Percentiles rank a stretch among this genome's conserved stretches.
phyloP scores from a whole-genome alignment of 257 asterid species.

The Oldenlandia corymbosa region DNA sequence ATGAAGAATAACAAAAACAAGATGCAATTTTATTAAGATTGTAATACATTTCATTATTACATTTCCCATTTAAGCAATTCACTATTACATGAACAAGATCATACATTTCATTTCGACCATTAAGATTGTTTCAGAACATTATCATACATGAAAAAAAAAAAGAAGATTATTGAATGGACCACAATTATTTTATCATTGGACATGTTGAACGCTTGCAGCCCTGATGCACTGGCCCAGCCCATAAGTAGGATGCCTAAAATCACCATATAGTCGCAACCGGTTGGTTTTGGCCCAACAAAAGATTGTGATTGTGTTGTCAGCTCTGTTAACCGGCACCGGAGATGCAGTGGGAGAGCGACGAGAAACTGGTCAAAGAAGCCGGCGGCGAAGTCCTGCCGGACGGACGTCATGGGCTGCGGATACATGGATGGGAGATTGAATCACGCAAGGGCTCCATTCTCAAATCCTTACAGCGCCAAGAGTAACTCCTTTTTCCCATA shows the following conservation, averaged over 20 bases:
- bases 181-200: too few relatives aligned
- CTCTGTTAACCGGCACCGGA: constrained; percentile 2
- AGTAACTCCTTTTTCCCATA: constrained; percentile 25
- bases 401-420: constrained; percentile 34
- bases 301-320: background rate
- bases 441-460: constrained; percentile 77
- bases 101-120: too few relatives aligned
- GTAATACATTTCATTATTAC: too few relatives aligned
- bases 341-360: constrained; percentile 39
- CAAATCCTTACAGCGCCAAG: constrained; percentile 58
- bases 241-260: background rate
- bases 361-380: constrained; percentile 37
- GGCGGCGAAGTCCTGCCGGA: constrained; percentile 38
- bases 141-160: too few relatives aligned
- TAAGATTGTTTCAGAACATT: too few relatives aligned
- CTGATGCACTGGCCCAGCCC: background rate
- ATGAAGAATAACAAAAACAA: too few relatives aligned
- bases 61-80: too few relatives aligned
- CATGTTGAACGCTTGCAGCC: background rate
- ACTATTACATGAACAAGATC: too few relatives aligned
- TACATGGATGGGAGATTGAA: constrained; percentile 76
- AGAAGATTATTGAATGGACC: too few relatives aligned
- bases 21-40: too few relatives aligned
- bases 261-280: too few relatives aligned
- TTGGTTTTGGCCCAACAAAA: background rate